A percentile compares a stretch with the other conserved stretches of the same genome.
phyloP scores from a whole-genome alignment of 2,329 filamentous ascomycete genomes.

The Ophidiomyces ophidiicola region DNA sequence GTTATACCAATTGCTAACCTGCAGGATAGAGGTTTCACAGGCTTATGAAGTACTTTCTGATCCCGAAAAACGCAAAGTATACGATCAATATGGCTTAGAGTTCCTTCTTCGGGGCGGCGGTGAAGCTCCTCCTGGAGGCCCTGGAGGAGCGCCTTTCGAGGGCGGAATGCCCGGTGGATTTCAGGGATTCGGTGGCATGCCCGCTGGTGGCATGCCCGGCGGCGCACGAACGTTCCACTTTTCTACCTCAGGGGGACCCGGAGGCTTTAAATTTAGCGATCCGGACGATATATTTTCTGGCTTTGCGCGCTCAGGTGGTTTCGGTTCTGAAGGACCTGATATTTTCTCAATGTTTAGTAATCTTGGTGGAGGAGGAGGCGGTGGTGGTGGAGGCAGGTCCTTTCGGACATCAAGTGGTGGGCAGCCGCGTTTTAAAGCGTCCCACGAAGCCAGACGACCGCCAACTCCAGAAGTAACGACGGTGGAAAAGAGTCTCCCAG shows the following conservation, averaged over 20 bases:
- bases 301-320: conserved; percentile 54
- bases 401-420: conserved; percentile 15
- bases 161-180: conserved; percentile 46
- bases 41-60: conserved; percentile 97
- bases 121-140: conserved; percentile 49
- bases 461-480: conserved; percentile 76
- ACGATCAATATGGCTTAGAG: conserved; percentile 89
- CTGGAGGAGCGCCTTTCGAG: conserved; percentile 35
- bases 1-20: conserved; percentile 13
- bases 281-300: conserved; percentile 75
- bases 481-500: conserved; percentile 67
- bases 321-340: conserved; percentile 43
- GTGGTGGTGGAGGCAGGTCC: conserved; percentile 29
- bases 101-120: conserved; percentile 73
- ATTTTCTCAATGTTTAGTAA: conserved; percentile 44
- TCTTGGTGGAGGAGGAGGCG: conserved; percentile 32
- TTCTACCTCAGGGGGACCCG: conserved; percentile 38
- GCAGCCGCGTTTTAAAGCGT: conserved; percentile 15
- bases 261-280: conserved; percentile 70
- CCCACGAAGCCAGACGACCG: conserved; percentile 22
- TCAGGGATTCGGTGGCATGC: conserved; percentile 38
- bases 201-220: conserved; percentile 38
- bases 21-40: conserved; percentile 63
- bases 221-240: conserved; percentile 28
- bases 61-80: conserved; percentile 88